Base-by-base conservation (phyloP, 2,329 filamentous ascomycete species). In the Helicocarpus griseus region DNA sequence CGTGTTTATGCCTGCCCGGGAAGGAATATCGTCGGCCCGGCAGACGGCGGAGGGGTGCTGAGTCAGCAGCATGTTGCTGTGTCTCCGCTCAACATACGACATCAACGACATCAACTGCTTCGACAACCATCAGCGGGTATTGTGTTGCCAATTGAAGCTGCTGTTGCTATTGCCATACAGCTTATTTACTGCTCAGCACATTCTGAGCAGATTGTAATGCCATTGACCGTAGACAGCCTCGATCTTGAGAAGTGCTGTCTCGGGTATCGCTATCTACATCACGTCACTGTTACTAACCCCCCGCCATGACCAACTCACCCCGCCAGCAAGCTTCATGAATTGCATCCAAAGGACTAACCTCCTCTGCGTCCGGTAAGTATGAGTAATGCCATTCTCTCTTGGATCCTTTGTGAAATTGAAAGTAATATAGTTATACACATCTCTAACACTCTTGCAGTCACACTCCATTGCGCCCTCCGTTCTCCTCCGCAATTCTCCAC, bases 401-500 rank as follows among this genome's bases (percentile, higher is more conserved):
- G 19, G 19, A 17, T 29, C 7, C 40, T 19, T 31, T 11, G 14
- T 14, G 17, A 24, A 47, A n/a, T 9, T 9, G 24, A 5, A 24
- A 26, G 21, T 22, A 11, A 5, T 22, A 24, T 21, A n/a, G 6
- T 4, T 7, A 36, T 19, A 17, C n/a, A 5, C 26, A 33, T 13
- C 5, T 17, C 9, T 2, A 17, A 24, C 21, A 14, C 31, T 5
- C 24, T 19, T 35, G 19, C 19, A 44, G 26, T 7, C 28, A 3
- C 4, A 13, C 14, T 21, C 43, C 43, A 33, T 45, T 28, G 22
- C 24, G 11, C 29, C 7, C 44, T 36, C 44, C 44, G 28, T 45
- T 31, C 19, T 17, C 43, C 43, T 45, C 43, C 43, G n/a, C 45
- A 24, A 36, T 48, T 48, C 45, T 38, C 45, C 45, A 48, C 45